Evolutionary conservation across 1,139 yeast species (phyloP).

Genomic region (Suhomyces yuchorum): DNA sequence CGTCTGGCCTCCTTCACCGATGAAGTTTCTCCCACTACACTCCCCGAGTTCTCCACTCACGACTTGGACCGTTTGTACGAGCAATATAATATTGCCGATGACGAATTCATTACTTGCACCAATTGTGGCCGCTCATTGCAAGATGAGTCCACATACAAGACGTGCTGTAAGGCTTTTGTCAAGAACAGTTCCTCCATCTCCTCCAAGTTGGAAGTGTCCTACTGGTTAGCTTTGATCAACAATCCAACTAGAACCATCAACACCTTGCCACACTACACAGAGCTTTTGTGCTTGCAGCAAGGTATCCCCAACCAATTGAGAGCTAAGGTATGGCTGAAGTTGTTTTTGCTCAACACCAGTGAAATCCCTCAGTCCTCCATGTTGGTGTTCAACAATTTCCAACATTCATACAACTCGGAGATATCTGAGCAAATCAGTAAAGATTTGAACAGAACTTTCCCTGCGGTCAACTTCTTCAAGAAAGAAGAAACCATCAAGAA

Average conservation of each 20-base stretch:
- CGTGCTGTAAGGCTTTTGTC: conserved; percentile 26
- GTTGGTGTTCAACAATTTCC: conserved; percentile 43
- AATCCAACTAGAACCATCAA: conserved; percentile 49
- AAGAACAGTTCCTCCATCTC: conserved; percentile 21
- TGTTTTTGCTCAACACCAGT: conserved; percentile 34
- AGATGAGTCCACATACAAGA: conserved; percentile 16
- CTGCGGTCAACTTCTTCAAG: conserved; percentile 54
- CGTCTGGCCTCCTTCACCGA: conserved; percentile 22
- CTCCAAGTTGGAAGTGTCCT: conserved; percentile 40
- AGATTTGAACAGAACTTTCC: conserved; percentile 67
- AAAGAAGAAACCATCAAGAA: conserved; percentile 44
- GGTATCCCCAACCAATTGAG: conserved; percentile 45
- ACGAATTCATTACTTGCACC: conserved; percentile 42
- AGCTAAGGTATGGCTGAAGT: conserved; percentile 39
- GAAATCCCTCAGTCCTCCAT: conserved; percentile 40
- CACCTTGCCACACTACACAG: conserved; percentile 51
- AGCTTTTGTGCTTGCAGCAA: conserved; percentile 42
- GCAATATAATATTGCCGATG: conserved; percentile 31
- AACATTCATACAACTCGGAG: conserved; percentile 45
- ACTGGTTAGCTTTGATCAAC: conserved; percentile 49
- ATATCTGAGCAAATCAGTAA: conserved; percentile 58
- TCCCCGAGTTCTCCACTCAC: conserved; percentile 17
- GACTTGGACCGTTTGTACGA: conserved; percentile 22
- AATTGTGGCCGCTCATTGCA: conserved; percentile 28
- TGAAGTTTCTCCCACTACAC: conserved; percentile 8